Evolutionary conservation across 163 green algal species (phyloP).

Genomic region (Chloromonas sp.): DNA sequence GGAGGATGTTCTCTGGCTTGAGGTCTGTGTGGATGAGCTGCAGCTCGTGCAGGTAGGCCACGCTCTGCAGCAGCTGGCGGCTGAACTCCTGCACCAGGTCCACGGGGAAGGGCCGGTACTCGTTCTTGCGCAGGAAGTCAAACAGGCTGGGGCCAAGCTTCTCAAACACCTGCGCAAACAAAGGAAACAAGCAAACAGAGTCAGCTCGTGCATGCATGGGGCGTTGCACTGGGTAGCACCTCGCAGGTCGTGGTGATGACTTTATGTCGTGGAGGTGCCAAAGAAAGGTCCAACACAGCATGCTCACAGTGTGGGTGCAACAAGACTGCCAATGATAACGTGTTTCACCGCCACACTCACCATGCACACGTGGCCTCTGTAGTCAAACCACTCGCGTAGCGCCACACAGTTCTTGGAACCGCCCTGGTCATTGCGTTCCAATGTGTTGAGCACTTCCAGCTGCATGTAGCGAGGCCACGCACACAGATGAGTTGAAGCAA

Average conservation of each 20-base stretch:
- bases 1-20: conserved; percentile 98
- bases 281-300: too few relatives aligned
- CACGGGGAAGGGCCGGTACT: conserved; percentile 74
- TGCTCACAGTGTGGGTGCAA: too few relatives aligned
- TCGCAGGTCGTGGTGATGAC: neutral
- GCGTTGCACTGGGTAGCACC: too few relatives aligned
- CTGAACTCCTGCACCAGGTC: conserved; percentile 73
- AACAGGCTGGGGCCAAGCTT: conserved; percentile 90
- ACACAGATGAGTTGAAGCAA: neutral
- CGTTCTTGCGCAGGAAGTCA: conserved; percentile 89
- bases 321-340: too few relatives aligned
- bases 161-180: conserved; percentile 84
- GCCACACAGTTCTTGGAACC: conserved; percentile 64
- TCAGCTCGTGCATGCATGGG: neutral
- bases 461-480: conserved; percentile 29
- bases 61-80: conserved; percentile 82
- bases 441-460: conserved; percentile 80
- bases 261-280: neutral
- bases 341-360: conserved; percentile 26
- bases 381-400: conserved; percentile 94
- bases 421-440: conserved; percentile 72
- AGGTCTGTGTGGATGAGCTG: conserved; percentile 94
- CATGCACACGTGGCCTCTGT: conserved; percentile 96
- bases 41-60: conserved; percentile 88
- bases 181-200: neutral